phyloP scores from a whole-genome alignment of 495 filamentous ascomycete species.

The Lasiosphaeria hispida region DNA sequence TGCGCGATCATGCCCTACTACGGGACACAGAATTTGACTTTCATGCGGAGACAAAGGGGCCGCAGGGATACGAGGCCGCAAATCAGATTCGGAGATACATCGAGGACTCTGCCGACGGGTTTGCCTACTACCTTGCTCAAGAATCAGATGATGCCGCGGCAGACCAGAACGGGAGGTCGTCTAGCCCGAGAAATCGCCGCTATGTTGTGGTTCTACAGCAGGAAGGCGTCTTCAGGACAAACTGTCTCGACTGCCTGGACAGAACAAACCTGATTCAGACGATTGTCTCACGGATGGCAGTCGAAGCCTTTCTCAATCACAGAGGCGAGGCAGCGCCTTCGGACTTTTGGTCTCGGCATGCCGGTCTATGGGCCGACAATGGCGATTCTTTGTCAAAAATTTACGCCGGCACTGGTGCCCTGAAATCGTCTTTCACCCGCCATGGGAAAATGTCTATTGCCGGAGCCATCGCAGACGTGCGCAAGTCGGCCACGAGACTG shows the following conservation, averaged over 20 bases:
- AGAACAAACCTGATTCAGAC: constrained; percentile 96
- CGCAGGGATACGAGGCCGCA: constrained; percentile 84
- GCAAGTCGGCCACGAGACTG: constrained; percentile 88
- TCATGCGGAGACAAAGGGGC: constrained; percentile 86
- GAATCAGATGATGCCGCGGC: constrained; percentile 50
- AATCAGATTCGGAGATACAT: constrained; percentile 72
- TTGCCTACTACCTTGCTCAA: constrained; percentile 87
- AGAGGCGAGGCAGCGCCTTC: constrained; percentile 60
- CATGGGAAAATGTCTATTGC: constrained; percentile 94
- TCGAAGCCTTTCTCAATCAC: constrained; percentile 74
- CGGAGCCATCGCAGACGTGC: constrained; percentile 88
- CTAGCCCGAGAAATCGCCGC: constrained; percentile 37
- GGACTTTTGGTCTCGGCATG: constrained; percentile 89
- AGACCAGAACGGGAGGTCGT: constrained; percentile 15
- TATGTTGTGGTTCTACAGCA: constrained; percentile 79
- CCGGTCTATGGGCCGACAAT: constrained; percentile 96
- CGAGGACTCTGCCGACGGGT: constrained; percentile 71
- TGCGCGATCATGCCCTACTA: constrained; percentile 67
- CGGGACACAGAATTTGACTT: constrained; percentile 88
- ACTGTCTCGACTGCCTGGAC: constrained; percentile 94
- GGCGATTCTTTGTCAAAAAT: constrained; percentile 92
- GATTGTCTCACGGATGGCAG: constrained; percentile 86
- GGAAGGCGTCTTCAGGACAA: constrained; percentile 91
- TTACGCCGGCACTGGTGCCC: constrained; percentile 92
- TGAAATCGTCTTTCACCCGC: constrained; percentile 95